phyloP scores from a whole-genome alignment of 1,139 yeast species.

The Kodamaea arcana region DNA sequence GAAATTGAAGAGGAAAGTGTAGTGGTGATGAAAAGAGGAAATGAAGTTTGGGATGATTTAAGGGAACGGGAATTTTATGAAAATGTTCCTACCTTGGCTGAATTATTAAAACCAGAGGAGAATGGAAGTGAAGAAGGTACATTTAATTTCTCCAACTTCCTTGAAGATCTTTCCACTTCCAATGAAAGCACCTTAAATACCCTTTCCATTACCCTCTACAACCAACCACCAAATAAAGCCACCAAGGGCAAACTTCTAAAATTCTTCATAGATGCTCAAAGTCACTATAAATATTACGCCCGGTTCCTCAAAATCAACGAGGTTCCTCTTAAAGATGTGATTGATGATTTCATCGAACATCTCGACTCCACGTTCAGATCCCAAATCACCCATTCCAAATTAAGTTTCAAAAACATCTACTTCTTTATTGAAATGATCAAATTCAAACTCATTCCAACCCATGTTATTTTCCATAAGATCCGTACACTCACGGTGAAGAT shows the following conservation, averaged over 20 bases:
- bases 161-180: background rate
- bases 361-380: slow-evolving; percentile 60
- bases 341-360: slow-evolving; percentile 51
- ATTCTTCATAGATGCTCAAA: slow-evolving; percentile 50
- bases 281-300: slow-evolving; percentile 50
- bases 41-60: slow-evolving; percentile 60
- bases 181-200: background rate
- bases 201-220: slow-evolving; percentile 1
- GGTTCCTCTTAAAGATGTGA: slow-evolving; percentile 45
- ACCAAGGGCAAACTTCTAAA: slow-evolving; percentile 59
- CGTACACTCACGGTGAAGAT: slow-evolving; percentile 52
- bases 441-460: slow-evolving; percentile 70
- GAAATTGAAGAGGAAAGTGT: slow-evolving; percentile 14
- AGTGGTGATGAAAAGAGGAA: slow-evolving; percentile 18
- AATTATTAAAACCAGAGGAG: slow-evolving; percentile 12
- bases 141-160: background rate
- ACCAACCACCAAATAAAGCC: slow-evolving; percentile 64
- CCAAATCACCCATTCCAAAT: slow-evolving; percentile 48
- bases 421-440: slow-evolving; percentile 75
- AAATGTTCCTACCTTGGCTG: background rate
- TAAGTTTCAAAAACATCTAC: slow-evolving; percentile 55
- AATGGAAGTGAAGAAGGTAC: slow-evolving; percentile 1
- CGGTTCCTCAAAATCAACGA: slow-evolving; percentile 65
- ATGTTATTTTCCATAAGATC: slow-evolving; percentile 68
- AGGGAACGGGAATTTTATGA: slow-evolving; percentile 60